Conservation (phyloP, 352 stramenopile species). For the Phytophthora colocasiae region DNA sequence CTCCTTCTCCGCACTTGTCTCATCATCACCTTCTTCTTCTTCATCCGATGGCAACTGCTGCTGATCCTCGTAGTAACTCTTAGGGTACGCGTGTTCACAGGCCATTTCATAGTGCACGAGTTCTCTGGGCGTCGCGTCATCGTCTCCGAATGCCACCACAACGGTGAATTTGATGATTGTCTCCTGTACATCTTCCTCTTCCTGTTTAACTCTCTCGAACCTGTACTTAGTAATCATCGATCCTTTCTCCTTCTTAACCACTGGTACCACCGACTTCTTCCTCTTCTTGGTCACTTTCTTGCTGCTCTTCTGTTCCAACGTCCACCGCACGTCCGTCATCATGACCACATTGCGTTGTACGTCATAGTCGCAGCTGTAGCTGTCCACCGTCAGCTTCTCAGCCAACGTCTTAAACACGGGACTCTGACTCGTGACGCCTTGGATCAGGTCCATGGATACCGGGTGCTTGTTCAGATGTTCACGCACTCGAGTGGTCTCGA, state of each 20-base stretch:
- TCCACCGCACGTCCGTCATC: slow-evolving; percentile 62
- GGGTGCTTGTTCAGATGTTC: slow-evolving; percentile 69
- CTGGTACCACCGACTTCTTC: slow-evolving; percentile 27
- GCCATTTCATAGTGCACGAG: slow-evolving; percentile 70
- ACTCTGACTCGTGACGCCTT: slow-evolving; percentile 53
- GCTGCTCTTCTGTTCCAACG: slow-evolving; percentile 36
- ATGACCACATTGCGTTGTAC: slow-evolving; percentile 67
- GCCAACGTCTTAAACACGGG: slow-evolving; percentile 57
- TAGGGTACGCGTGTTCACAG: slow-evolving; percentile 63
- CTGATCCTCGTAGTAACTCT: slow-evolving; percentile 77
- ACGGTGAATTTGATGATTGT: slow-evolving; percentile 61
- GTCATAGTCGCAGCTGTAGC: slow-evolving; percentile 74
- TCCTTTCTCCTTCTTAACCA: slow-evolving; percentile 18
- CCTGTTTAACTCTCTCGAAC: slow-evolving; percentile 49
- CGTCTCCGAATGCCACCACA: slow-evolving; percentile 46
- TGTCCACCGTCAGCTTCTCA: slow-evolving; percentile 51
- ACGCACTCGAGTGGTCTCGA: slow-evolving; percentile 72
- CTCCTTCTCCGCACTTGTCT: slow-evolving; percentile 15
- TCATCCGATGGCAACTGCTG: slow-evolving; percentile 44
- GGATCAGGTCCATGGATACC: slow-evolving; percentile 66
- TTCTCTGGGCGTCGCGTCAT: slow-evolving; percentile 46
- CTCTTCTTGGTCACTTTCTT: slow-evolving; percentile 56
- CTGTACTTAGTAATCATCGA: slow-evolving; percentile 57
- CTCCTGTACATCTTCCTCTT: slow-evolving; percentile 33
- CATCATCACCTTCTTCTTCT: slow-evolving; percentile 28